Base-by-base conservation (phyloP, 2,329 filamentous ascomycete species). In the Hypoxylon sp. region DNA sequence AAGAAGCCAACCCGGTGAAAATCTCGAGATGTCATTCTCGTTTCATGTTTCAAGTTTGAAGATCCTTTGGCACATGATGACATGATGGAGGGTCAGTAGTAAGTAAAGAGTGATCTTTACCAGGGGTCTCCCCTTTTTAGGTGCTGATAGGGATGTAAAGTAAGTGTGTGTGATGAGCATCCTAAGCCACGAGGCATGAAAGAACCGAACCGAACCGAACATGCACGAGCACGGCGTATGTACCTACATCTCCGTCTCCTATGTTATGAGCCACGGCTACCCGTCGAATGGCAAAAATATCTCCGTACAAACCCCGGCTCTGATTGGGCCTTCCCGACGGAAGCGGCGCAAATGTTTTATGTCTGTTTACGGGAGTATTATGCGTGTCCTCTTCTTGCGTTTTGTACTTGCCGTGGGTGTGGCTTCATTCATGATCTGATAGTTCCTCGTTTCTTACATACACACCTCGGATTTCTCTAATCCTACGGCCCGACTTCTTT, bases 311-410 rank as follows among this genome's bases (percentile, higher is more conserved):
- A 50, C 43, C n/a, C 13, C 19, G 13, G 4, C 6, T 53, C 55
- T 62, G 37, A 64, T 62, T 64, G 62, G 62, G 32, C 32, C 15
- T 48, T 49, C 44, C 39, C 11, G n/a, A 41, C 34, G 39, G 20
- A 4, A 20, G 44, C 39, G 55, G 48, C 43, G 58, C 53, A 55
- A 55, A 20, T 60, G 58, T 62, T 67, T 65, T 65, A 67, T 55
- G 53, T 58, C 65, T 65, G 65, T 57, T 65, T 65, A 58, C 30
- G 58, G 58, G 55, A 57, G 34, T 17, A 67, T 67, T 65, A 67
- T 65, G 61, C 64, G 55, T 26, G 24, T 7, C 7, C 6, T 19
- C 22, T 30, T 2, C 17, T 2, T 49, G 47, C 39, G 39, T 47
- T 30, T 22, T 55, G 24, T 41, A 41, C 37, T 11, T 41, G 37